Evolutionary conservation across 495 filamentous ascomycete genomes (phyloP), one percentile per base, ranked within the genome.

Genomic region (Lepidopterella palustris): DNA sequence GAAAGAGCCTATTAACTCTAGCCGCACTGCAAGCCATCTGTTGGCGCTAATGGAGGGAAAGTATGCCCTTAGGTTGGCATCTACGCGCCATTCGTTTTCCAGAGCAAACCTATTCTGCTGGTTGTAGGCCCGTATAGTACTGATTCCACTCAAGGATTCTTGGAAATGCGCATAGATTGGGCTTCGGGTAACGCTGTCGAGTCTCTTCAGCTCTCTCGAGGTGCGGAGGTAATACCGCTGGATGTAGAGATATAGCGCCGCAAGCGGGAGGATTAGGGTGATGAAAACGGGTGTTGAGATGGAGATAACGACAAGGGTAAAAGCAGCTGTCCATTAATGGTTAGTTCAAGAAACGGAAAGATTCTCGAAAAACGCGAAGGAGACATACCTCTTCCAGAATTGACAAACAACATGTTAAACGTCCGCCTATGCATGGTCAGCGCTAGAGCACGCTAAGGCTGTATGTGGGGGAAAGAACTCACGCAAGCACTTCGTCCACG

Each of bases 141-240:
- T 89, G 67, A 97, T 87, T 42, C 93, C 95, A 55, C 88, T 91
- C 0, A 99, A 80, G 3, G 92, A 96, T 72, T 99, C 95, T 67
- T 99, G 95, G 76, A 99, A 99, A 71, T 99, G 95, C 11, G 95
- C 95, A 71, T 88, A 99, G 65, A 99, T 96, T 13, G 95, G 95
- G 72, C 90, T 96, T 60, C 90, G 85, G 63, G 86, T 96, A 55
- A 96, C 85, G 72, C 92, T 97, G 76, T 99, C 95, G 61, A 99
- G 77, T 57, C 95, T 84, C 76, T 97, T 99, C 55, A 99, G 77
- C 73, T 99, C 95, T 63, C 95, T 87, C 53, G 95, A 97, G 24
- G 93, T 96, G 55, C 91, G 83, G 47, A 99, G 81, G 74, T 99
- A 99, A 77, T 97, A 99, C 63, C 93, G 84, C 71, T 99, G 95